phyloP scores from a whole-genome alignment of 306 rosid genomes.

The Quercus dentata region DNA sequence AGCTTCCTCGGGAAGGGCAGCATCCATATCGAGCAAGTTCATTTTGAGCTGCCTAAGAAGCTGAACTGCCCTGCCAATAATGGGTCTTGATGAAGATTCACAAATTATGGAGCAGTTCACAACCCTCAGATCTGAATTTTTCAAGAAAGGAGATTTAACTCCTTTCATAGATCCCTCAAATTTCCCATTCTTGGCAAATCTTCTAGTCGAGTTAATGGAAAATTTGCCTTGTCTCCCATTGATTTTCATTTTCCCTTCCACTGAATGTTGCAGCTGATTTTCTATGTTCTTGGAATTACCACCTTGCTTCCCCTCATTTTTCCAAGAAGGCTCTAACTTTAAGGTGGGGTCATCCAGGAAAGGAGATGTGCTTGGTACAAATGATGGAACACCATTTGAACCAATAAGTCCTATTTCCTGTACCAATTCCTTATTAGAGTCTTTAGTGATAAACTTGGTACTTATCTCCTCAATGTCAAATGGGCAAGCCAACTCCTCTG shows the following conservation, averaged over 20 bases:
- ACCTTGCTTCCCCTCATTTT: conserved; percentile 28
- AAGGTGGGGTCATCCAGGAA: conserved; percentile 46
- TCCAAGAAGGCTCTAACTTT: conserved; percentile 28
- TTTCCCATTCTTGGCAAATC: conserved; percentile 35
- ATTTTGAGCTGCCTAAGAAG: conserved; percentile 71
- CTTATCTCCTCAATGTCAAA: conserved; percentile 67
- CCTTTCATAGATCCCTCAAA: conserved; percentile 29
- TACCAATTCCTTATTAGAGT: conserved; percentile 67
- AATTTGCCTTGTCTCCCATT: background rate
- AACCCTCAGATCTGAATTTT: conserved; percentile 44
- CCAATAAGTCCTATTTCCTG: conserved; percentile 82
- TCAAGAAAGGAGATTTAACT: conserved; percentile 29
- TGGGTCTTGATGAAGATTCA: conserved; percentile 69
- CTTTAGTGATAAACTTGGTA: conserved; percentile 66
- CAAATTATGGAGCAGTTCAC: conserved; percentile 71
- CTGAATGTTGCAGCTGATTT: background rate
- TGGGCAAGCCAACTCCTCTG: conserved; percentile 59
- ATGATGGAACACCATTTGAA: conserved; percentile 61
- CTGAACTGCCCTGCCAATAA: conserved; percentile 65
- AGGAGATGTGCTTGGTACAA: conserved; percentile 53
- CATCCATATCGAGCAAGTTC: conserved; percentile 88
- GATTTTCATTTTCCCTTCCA: background rate
- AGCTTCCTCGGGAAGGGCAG: conserved; percentile 71
- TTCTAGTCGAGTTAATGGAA: conserved; percentile 23
- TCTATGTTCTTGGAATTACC: conserved; percentile 36